These are phyloP conservation scores for Tulasnella sp. DNA, from an alignment of 768 basidiomycete genomes.

Conservation along the genomic window DNA sequence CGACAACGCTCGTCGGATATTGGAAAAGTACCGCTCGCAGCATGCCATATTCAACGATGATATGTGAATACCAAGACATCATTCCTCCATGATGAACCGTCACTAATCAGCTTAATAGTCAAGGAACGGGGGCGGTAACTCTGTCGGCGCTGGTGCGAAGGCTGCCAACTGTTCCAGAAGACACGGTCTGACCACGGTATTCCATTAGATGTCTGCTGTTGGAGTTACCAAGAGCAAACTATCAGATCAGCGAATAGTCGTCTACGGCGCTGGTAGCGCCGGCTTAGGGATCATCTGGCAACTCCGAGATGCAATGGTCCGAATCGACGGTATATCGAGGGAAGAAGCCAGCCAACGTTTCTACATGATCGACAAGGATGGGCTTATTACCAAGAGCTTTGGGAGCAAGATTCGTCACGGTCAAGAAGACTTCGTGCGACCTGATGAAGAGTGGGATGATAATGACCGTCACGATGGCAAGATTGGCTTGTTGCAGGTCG, in stretches of 20 bases:
- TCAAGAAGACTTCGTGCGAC: slow-evolving; percentile 51
- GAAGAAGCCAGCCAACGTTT: slow-evolving; percentile 63
- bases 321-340: slow-evolving; percentile 44
- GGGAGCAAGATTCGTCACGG: slow-evolving; percentile 47
- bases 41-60: slow-evolving; percentile 83
- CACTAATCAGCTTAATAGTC: slow-evolving; percentile 42
- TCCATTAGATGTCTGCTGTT: slow-evolving; percentile 52
- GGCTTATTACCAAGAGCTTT: slow-evolving; percentile 51
- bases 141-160: slow-evolving; percentile 51
- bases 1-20: slow-evolving; percentile 64
- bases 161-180: background rate
- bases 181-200: background rate
- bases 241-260: slow-evolving; percentile 68
- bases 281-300: slow-evolving; percentile 73
- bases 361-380: slow-evolving; percentile 68
- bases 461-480: slow-evolving; percentile 40
- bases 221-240: slow-evolving; percentile 62
- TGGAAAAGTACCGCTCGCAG: slow-evolving; percentile 58
- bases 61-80: slow-evolving; percentile 48
- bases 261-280: slow-evolving; percentile 63
- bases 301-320: slow-evolving; percentile 68
- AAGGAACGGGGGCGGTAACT: slow-evolving; percentile 74
- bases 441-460: slow-evolving; percentile 53
- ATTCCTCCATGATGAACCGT: background rate
- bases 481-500: slow-evolving; percentile 60